Evolutionary conservation across 495 filamentous ascomycete genomes (phyloP).

Genomic region (Penicillium canariense): DNA sequence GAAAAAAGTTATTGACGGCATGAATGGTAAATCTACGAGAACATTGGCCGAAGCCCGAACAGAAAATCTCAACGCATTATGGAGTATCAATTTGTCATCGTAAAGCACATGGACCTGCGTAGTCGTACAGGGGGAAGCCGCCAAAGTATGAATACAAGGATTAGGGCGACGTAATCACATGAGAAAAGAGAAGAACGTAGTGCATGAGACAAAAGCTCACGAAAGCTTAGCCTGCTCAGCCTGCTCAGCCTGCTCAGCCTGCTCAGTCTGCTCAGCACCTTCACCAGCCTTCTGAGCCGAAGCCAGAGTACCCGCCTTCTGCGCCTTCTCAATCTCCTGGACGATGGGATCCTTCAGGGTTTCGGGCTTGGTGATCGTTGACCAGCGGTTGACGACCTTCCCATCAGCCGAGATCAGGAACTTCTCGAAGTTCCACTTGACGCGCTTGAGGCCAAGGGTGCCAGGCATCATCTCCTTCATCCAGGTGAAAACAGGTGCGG

Average conservation of each 20-base stretch:
- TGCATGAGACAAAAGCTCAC: constrained; percentile 2
- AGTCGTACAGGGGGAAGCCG: constrained; percentile 5
- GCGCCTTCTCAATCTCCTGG: constrained; percentile 63
- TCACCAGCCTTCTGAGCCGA: constrained; percentile 20
- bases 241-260: neutral
- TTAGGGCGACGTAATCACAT: neutral
- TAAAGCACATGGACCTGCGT: neutral
- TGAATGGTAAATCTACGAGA: too few relatives aligned
- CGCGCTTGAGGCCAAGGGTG: constrained; percentile 75
- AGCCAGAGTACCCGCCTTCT: constrained; percentile 32
- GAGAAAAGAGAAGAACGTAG: constrained; percentile 15
- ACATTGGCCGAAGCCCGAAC: neutral
- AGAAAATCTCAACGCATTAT: neutral
- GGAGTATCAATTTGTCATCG: neutral
- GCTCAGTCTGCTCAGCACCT: neutral
- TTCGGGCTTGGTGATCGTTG: constrained; percentile 83
- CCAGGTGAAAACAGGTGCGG: constrained; percentile 81
- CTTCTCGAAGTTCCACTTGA: constrained; percentile 99
- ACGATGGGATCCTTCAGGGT: constrained; percentile 68
- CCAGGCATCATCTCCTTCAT: constrained; percentile 85
- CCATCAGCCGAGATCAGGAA: constrained; percentile 87
- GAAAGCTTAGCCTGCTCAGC: constrained; percentile 22
- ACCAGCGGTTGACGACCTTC: constrained; percentile 77
- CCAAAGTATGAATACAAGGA: constrained; percentile 7
- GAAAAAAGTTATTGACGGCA: too few relatives aligned